A percentile compares a stretch with the other conserved stretches of the same genome.
These are phyloP conservation scores for Solanum sitiens DNA, from an alignment of 257 asterid genomes.

Conservation along the genomic window DNA sequence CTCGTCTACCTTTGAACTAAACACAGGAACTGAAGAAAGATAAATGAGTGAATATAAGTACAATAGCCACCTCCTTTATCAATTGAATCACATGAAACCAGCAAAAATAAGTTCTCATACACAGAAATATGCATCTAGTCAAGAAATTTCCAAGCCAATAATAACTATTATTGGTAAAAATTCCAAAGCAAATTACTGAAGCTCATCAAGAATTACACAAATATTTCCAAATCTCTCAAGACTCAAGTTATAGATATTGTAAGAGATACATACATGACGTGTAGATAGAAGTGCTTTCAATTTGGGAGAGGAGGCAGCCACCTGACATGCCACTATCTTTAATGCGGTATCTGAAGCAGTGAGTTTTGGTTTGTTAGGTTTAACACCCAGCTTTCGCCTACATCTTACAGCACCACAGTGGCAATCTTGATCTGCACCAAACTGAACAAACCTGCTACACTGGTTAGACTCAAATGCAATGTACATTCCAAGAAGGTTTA, in stretches of 20 bases:
- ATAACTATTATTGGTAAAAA: neutral
- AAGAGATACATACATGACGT: slow-evolving; percentile 23
- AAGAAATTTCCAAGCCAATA: neutral
- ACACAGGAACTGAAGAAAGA: neutral
- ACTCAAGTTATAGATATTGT: neutral
- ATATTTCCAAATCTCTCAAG: neutral
- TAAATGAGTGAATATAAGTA: neutral
- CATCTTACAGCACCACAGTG: slow-evolving; percentile 86
- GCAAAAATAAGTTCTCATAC: neutral
- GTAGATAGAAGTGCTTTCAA: slow-evolving; percentile 32
- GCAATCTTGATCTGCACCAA: slow-evolving; percentile 99
- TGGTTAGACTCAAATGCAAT: slow-evolving; percentile 35
- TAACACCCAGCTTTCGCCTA: slow-evolving; percentile 83
- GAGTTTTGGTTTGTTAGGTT: slow-evolving; percentile 54
- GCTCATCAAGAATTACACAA: neutral
- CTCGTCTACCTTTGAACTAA: neutral
- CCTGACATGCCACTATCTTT: slow-evolving; percentile 53
- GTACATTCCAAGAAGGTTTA: neutral
- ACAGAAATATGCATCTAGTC: neutral
- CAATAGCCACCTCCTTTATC: neutral
- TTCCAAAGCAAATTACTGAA: neutral
- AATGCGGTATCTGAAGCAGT: slow-evolving; percentile 70
- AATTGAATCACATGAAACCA: neutral
- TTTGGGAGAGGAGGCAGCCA: slow-evolving; percentile 51
- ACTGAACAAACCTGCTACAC: slow-evolving; percentile 93